phyloP scores from a whole-genome alignment of 176 grass and related monocot genomes.

The Saccharum officinarum region DNA sequence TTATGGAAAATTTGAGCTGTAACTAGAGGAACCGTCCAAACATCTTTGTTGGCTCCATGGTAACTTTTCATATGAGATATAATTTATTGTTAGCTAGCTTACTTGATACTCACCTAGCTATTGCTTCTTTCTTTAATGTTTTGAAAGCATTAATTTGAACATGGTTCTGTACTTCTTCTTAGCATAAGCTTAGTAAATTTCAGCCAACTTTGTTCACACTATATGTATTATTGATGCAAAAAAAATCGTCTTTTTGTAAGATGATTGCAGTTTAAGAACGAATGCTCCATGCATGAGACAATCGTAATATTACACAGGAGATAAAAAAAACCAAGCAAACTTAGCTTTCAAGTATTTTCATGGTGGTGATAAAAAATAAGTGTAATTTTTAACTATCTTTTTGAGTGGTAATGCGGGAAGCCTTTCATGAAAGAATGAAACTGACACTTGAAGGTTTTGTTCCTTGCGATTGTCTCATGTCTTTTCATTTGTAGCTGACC shows the following conservation, averaged over 20 bases:
- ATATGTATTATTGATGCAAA: not conserved
- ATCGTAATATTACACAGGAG: not conserved
- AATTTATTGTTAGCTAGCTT: not conserved
- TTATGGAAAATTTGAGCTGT: conserved; percentile 26
- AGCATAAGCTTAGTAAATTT: not conserved
- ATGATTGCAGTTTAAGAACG: not conserved
- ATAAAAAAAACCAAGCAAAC: not conserved
- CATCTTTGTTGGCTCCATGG: conserved; percentile 63
- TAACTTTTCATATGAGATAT: conserved; percentile 40
- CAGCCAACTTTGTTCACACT: not conserved
- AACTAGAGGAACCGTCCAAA: conserved; percentile 53
- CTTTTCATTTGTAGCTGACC: too few relatives aligned
- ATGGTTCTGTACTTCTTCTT: not conserved
- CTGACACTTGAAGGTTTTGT: too few relatives aligned
- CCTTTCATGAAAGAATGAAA: not conserved
- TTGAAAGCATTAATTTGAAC: not conserved
- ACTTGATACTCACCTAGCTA: not conserved
- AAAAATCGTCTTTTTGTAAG: not conserved
- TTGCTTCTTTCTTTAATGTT: not conserved
- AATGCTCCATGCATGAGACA: not conserved
- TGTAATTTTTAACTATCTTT: not conserved
- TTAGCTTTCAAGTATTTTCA: not conserved
- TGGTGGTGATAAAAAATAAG: too few relatives aligned
- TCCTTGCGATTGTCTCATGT: too few relatives aligned
- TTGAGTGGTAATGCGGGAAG: too few relatives aligned